Evolutionary conservation across 2,329 filamentous ascomycete genomes (phyloP).

Genomic region (Podosphaera aphanis): DNA sequence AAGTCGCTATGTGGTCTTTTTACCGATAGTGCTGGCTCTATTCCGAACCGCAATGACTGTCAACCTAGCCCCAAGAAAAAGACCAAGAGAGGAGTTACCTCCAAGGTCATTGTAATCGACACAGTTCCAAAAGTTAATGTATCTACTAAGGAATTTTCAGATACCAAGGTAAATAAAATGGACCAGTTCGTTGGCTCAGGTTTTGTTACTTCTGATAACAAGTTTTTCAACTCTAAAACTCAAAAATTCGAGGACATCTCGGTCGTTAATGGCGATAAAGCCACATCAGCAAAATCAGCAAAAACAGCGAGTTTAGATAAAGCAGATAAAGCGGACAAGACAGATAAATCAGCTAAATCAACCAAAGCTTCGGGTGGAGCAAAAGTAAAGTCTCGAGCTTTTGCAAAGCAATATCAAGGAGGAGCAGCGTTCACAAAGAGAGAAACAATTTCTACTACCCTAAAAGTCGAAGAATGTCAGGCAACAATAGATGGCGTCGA

Average conservation of each 20-base stretch:
- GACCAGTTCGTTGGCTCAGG: background rate
- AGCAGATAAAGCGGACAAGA: too few species aligned
- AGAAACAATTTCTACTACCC: background rate
- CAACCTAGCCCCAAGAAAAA: background rate
- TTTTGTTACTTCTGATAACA: constrained; percentile 1
- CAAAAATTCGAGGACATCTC: background rate
- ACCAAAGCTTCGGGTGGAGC: too few species aligned
- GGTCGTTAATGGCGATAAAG: background rate
- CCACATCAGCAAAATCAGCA: too few species aligned
- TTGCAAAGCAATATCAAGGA: background rate
- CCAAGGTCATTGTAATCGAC: background rate
- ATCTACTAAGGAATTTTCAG: background rate
- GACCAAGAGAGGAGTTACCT: background rate
- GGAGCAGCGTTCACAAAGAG: background rate
- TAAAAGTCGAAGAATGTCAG: background rate
- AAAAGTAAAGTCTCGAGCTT: background rate
- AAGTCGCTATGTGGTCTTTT: background rate
- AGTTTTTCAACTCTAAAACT: background rate
- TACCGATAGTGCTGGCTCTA: background rate
- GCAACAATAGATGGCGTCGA: background rate
- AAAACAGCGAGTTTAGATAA: too few species aligned
- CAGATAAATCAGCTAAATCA: too few species aligned
- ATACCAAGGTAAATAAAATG: background rate
- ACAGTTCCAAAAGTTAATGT: background rate
- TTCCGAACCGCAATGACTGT: background rate